These are phyloP conservation scores for Cryphonectria japonica DNA, from an alignment of 2,329 filamentous ascomycete species.

Conservation along the genomic window DNA sequence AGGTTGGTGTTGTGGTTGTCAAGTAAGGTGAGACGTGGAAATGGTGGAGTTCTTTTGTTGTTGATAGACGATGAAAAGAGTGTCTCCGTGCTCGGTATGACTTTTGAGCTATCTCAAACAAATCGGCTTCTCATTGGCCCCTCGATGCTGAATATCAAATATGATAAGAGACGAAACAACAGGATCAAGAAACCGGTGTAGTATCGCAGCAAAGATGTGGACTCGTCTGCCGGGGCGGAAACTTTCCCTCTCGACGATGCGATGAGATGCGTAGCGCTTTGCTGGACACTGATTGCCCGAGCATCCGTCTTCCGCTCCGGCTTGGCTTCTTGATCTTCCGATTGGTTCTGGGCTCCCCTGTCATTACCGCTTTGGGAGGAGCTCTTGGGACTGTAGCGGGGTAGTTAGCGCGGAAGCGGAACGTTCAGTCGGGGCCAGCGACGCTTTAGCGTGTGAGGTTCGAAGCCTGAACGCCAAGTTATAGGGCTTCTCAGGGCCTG, in stretches of 20 bases:
- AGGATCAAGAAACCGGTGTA: not conserved
- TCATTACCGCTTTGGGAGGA: constrained; percentile 7
- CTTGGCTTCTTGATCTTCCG: constrained; percentile 20
- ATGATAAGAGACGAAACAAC: too few relatives aligned
- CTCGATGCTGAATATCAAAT: not conserved
- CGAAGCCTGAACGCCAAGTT: not conserved
- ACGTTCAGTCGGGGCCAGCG: not conserved
- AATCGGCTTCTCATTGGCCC: not conserved
- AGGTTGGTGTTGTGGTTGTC: not conserved
- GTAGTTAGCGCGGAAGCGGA: constrained; percentile 23
- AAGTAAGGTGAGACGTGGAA: not conserved
- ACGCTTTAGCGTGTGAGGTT: not conserved
- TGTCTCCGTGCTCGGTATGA: not conserved
- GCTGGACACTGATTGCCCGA: not conserved
- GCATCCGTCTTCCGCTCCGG: constrained; percentile 26
- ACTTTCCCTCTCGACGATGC: not conserved
- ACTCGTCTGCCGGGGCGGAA: not conserved
- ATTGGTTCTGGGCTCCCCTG: constrained; percentile 19
- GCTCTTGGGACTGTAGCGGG: not conserved
- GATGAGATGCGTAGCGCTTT: not conserved
- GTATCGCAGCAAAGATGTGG: not conserved
- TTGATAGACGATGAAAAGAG: not conserved
- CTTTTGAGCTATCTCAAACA: not conserved
- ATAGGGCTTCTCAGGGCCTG: not conserved
- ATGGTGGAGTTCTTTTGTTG: not conserved